Percentiles rank a stretch among this genome's conserved stretches.
Conservation (phyloP, 768 basidiomycete species). For the Clavulina sp. region DNA sequence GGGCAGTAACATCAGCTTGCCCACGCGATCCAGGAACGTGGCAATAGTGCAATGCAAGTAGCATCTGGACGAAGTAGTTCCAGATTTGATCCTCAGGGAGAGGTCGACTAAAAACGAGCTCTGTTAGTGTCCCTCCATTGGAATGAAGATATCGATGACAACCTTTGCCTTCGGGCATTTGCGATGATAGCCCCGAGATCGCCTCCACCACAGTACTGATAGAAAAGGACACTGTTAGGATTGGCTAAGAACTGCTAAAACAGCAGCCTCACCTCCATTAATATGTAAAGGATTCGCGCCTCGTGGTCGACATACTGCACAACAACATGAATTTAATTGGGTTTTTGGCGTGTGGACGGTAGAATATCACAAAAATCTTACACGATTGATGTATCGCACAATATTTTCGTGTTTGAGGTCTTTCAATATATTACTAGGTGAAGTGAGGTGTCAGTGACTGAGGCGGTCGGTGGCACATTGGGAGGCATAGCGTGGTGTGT, state of each 20-base stretch:
- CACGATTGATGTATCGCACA: slow-evolving; percentile 83
- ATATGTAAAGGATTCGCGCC: slow-evolving; percentile 80
- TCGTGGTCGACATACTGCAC: slow-evolving; percentile 65
- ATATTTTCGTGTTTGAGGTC: slow-evolving; percentile 91
- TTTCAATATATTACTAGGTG: slow-evolving; percentile 81
- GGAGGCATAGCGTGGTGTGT: background rate
- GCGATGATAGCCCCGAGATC: slow-evolving; percentile 84
- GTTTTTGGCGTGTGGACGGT: background rate
- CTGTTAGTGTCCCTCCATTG: background rate
- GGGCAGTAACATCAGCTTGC: slow-evolving; percentile 1
- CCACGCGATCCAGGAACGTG: slow-evolving; percentile 54
- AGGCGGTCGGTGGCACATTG: background rate
- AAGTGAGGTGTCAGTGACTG: background rate
- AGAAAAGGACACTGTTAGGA: background rate
- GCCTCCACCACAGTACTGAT: slow-evolving; percentile 78
- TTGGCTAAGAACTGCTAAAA: background rate
- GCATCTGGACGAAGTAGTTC: slow-evolving; percentile 89
- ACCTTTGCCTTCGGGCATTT: slow-evolving; percentile 19
- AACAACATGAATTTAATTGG: no score
- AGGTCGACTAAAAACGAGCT: slow-evolving; percentile 27
- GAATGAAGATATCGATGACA: no score
- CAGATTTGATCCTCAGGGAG: slow-evolving; percentile 89
- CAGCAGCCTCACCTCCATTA: slow-evolving; percentile 55
- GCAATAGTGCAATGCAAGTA: slow-evolving; percentile 79
- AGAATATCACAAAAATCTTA: slow-evolving; percentile 12